Evolutionary conservation across 2,329 filamentous ascomycete genomes (phyloP), one percentile per base, ranked within the genome.

Genomic region (Elsinoe necatrix): DNA sequence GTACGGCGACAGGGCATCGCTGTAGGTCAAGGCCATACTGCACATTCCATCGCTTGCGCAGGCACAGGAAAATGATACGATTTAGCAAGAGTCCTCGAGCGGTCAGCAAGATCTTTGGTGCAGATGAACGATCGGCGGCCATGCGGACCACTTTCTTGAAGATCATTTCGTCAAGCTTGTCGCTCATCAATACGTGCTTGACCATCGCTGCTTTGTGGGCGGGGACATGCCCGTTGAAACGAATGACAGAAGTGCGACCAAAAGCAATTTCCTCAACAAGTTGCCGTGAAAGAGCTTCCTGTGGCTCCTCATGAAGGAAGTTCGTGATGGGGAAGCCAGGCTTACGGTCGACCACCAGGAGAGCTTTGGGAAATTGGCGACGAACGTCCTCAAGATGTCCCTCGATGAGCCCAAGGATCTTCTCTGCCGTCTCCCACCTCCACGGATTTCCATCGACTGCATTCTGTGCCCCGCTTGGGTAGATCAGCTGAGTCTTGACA

Each of bases 11-110:
- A 0, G 81, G 81, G 39, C 77, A 72, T 12, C 85, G 74, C 0
- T 59, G 45, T 0, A 78, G 65, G 57, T 72, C 66, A 0, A 75
- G 60, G 0, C 74, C 73, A 60, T 75, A 90, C 42, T 82, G 75
- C 0, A 89, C 84, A 25, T 84, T 83, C 79, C 80, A 87, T 3
- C 81, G 71, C 64, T 86, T 87, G 55, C 79, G 79, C 0, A 86
- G 63, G 2, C 75, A 78, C 23, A 83, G 76, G 1, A 80, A 64
- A 0, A 89, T 66, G 2, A 89, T 80, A 0, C 78, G 71, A 56
- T 82, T 75, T 0, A 80, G 74, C 0, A 89, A 65, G 0, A 89
- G 69, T 0, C 86, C 86, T 0, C 85, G 79, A 0, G 89, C 65
- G 0, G 87, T 73, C 6, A 82, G 76, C 0, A 85, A 60, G 0